These are phyloP conservation scores for Penicillium sp. DNA, from an alignment of 2,329 filamentous ascomycete genomes.

Conservation along the genomic window DNA sequence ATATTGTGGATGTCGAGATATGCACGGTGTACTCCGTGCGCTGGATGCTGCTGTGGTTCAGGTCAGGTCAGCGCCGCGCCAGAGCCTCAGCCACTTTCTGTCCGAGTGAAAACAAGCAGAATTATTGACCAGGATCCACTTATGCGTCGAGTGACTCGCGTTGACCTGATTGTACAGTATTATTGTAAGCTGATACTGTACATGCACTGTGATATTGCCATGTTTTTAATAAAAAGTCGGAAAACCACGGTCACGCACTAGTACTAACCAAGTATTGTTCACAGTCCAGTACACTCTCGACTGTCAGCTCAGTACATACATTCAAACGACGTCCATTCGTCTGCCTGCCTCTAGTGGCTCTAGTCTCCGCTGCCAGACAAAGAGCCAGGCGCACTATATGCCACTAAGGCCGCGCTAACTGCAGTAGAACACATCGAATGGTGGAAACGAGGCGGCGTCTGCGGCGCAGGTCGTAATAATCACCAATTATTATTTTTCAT, in stretches of 20 bases:
- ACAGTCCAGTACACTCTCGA: not conserved
- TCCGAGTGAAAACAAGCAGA: not conserved
- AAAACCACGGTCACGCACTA: not conserved
- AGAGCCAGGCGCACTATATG: constrained; percentile 8
- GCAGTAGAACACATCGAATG: constrained; percentile 9
- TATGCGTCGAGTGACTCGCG: too few species aligned
- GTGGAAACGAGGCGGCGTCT: constrained; percentile 8
- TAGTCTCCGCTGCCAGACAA: constrained; percentile 16
- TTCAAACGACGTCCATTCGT: constrained; percentile 2
- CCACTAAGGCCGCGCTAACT: constrained; percentile 11
- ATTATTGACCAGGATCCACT: not conserved
- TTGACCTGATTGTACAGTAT: too few species aligned
- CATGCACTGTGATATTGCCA: too few species aligned
- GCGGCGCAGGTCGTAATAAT: constrained; percentile 5
- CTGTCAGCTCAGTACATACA: too few species aligned
- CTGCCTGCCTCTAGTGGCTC: constrained; percentile 3
- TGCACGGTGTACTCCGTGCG: not conserved
- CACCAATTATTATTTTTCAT: constrained; percentile 6
- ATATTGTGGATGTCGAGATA: not conserved
- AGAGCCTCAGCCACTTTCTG: constrained; percentile 6
- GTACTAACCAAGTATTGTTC: not conserved
- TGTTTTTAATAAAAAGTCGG: not conserved
- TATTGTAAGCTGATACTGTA: too few species aligned
- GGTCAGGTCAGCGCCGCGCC: constrained; percentile 9
- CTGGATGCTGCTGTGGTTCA: too few species aligned